Evolutionary conservation across 2,329 filamentous ascomycete species (phyloP).

Genomic region (Aspergillus neoniger): DNA sequence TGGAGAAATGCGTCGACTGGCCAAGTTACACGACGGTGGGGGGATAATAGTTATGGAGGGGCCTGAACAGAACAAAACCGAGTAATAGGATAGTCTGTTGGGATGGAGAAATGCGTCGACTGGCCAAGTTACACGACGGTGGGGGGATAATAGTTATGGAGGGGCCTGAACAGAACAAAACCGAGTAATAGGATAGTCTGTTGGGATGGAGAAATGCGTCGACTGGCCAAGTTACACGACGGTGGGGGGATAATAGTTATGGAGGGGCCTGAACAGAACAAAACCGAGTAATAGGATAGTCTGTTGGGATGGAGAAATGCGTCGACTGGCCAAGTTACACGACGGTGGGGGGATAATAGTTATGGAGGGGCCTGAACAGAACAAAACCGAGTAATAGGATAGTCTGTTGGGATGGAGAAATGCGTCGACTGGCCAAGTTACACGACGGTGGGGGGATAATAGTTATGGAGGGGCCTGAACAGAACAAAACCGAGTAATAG

Average conservation of each 20-base stretch:
- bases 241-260: background rate
- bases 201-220: background rate
- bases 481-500: background rate
- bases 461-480: background rate
- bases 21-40: background rate
- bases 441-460: background rate
- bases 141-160: background rate
- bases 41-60: background rate
- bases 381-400: background rate
- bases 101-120: background rate
- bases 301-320: background rate
- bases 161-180: background rate
- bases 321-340: background rate
- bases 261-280: background rate
- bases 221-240: background rate
- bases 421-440: background rate
- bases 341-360: background rate
- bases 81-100: background rate
- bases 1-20: background rate
- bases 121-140: background rate
- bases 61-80: background rate
- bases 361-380: background rate
- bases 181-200: background rate
- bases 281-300: background rate
- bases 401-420: no score